A percentile compares a stretch with the other conserved stretches of the same genome.
Conservation (phyloP, 768 basidiomycete genomes). For the Mycena albidolilacea region DNA sequence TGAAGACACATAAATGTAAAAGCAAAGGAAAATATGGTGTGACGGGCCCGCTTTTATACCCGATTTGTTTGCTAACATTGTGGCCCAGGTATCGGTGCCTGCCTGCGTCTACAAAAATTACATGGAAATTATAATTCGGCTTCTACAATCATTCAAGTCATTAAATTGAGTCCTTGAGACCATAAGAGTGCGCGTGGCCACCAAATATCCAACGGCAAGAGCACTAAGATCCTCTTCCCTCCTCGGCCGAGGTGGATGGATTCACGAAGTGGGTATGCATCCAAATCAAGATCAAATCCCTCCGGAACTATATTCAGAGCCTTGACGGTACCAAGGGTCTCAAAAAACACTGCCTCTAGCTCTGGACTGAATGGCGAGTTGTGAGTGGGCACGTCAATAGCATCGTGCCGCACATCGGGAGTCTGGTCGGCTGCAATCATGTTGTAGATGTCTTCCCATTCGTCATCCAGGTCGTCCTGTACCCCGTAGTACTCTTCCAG, state of each 20-base stretch:
- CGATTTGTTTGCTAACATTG: conserved; percentile 20
- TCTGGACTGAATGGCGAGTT: conserved; percentile 1
- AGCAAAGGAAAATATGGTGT: not conserved
- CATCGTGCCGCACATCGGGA: conserved; percentile 3
- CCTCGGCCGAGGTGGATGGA: conserved; percentile 20
- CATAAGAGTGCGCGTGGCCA: conserved; percentile 17
- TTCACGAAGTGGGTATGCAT: conserved; percentile 9
- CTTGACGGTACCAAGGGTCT: not conserved
- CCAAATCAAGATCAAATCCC: not conserved
- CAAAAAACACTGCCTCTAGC: not conserved
- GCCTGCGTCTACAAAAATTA: not conserved
- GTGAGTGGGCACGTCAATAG: not conserved
- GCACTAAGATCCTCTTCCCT: conserved; percentile 5
- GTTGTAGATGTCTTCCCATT: not conserved
- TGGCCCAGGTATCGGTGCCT: not conserved
- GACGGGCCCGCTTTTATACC: not conserved
- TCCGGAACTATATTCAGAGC: not conserved
- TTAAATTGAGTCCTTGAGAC: conserved; percentile 18
- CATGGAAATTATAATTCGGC: conserved; percentile 18
- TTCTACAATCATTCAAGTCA: conserved; percentile 20
- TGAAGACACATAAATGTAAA: conserved; percentile 17
- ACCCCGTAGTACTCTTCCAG: conserved; percentile 25
- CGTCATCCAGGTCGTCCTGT: not conserved
- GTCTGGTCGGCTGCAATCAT: conserved; percentile 21
- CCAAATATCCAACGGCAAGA: conserved; percentile 11